A percentile compares a stretch with the other conserved stretches of the same genome.
phyloP scores from a whole-genome alignment of 2,329 filamentous ascomycete genomes.

The Volutella citrinella region DNA sequence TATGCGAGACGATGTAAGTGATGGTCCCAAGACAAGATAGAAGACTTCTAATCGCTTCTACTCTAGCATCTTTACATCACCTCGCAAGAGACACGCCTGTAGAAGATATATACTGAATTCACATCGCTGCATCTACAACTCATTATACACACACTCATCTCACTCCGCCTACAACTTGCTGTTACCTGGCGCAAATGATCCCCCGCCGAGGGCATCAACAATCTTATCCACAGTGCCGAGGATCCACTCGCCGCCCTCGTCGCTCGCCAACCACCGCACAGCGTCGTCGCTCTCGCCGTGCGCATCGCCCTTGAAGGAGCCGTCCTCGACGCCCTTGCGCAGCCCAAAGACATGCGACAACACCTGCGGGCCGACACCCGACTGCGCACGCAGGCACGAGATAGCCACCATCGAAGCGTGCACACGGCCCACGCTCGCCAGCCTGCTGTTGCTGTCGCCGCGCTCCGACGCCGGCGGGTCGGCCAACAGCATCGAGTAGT shows the following conservation, averaged over 20 bases:
- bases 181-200: constrained; percentile 35
- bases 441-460: too few relatives aligned
- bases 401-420: constrained; percentile 73
- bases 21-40: too few relatives aligned
- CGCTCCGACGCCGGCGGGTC: constrained; percentile 53
- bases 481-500: constrained; percentile 72
- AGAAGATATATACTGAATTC: too few relatives aligned
- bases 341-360: constrained; percentile 78
- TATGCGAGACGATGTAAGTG: too few relatives aligned
- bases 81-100: too few relatives aligned
- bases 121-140: too few relatives aligned
- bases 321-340: constrained; percentile 71
- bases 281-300: constrained; percentile 33
- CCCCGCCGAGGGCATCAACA: constrained; percentile 42
- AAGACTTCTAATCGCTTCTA: too few relatives aligned
- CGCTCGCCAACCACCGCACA: constrained; percentile 39
- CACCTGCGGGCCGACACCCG: constrained; percentile 79
- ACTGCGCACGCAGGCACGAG: constrained; percentile 72
- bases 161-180: too few relatives aligned
- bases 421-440: constrained; percentile 61
- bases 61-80: too few relatives aligned
- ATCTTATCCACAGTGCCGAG: constrained; percentile 43
- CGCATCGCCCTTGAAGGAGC: constrained; percentile 41
- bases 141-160: too few relatives aligned
- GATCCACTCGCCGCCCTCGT: constrained; percentile 48